These are phyloP conservation scores for Amanita exitialis DNA, from an alignment of 768 basidiomycete species.

Conservation along the genomic window DNA sequence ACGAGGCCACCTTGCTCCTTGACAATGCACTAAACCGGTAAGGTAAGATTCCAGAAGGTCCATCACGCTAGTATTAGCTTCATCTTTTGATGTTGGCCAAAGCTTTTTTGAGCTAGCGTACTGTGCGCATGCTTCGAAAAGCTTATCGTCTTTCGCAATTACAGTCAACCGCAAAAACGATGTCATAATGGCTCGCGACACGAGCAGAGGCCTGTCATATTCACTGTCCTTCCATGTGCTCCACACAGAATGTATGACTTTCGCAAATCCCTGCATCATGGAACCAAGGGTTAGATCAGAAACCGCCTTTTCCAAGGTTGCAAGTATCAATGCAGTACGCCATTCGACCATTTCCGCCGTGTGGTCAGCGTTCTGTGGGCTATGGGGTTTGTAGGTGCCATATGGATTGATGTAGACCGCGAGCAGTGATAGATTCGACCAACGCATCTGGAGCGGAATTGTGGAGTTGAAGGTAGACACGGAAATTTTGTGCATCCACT, in stretches of 20 bases:
- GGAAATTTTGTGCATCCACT: conserved; percentile 19
- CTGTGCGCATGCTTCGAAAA: conserved; percentile 26
- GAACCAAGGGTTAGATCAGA: neutral
- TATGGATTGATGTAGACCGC: conserved; percentile 17
- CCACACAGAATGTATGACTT: conserved; percentile 28
- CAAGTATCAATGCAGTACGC: conserved; percentile 32
- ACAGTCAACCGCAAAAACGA: conserved; percentile 38
- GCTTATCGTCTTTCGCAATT: conserved; percentile 22
- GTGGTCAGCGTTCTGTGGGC: neutral
- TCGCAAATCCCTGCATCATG: conserved; percentile 17
- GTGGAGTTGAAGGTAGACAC: conserved; percentile 19
- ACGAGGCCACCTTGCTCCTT: conserved; percentile 16
- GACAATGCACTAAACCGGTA: conserved; percentile 18
- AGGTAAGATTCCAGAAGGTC: conserved; percentile 26
- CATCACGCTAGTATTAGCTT: conserved; percentile 16
- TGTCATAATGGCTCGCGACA: conserved; percentile 27
- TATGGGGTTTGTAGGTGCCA: neutral
- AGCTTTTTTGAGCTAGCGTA: conserved; percentile 19
- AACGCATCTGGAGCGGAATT: conserved; percentile 22
- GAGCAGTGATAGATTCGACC: conserved; percentile 32
- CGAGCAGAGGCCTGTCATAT: conserved; percentile 9
- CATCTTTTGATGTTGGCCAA: conserved; percentile 8
- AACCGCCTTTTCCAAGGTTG: conserved; percentile 23
- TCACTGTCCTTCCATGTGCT: conserved; percentile 23
- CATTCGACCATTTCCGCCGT: conserved; percentile 18